Percentiles rank a stretch among this genome's conserved stretches.
Evolutionary conservation across 768 basidiomycete species (phyloP).

Genomic region (Agrocybe pediades): DNA sequence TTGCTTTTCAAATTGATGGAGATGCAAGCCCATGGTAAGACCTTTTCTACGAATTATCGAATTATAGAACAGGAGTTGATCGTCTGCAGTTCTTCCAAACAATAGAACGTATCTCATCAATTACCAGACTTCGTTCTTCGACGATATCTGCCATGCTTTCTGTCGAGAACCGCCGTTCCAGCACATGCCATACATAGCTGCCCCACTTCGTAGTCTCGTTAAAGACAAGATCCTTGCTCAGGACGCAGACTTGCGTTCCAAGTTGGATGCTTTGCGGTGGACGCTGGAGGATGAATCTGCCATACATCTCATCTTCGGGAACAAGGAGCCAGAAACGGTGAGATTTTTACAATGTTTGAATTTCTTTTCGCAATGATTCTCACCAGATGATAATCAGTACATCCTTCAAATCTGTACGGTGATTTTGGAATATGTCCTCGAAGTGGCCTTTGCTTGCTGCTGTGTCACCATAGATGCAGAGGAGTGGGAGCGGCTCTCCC

Average conservation of each 20-base stretch:
- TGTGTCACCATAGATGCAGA: slow-evolving; percentile 10
- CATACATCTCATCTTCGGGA: slow-evolving; percentile 10
- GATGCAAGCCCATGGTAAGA: slow-evolving; percentile 17
- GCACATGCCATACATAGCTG: background rate
- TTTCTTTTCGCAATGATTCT: no score
- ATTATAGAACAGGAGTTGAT: background rate
- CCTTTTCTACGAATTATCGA: background rate
- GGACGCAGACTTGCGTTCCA: slow-evolving; percentile 5
- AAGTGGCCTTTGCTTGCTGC: slow-evolving; percentile 9
- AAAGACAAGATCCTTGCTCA: slow-evolving; percentile 14
- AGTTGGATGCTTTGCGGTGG: slow-evolving; percentile 12
- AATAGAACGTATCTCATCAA: background rate
- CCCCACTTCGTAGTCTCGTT: slow-evolving; percentile 12
- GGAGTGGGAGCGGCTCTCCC: slow-evolving; percentile 8
- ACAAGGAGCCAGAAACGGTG: slow-evolving; percentile 14
- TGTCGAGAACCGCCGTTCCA: background rate
- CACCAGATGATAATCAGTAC: slow-evolving; percentile 15
- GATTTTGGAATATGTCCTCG: slow-evolving; percentile 16
- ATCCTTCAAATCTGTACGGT: slow-evolving; percentile 15
- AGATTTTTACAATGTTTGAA: background rate
- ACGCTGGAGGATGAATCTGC: slow-evolving; percentile 14
- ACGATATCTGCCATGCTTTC: background rate
- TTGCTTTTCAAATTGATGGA: slow-evolving; percentile 13
- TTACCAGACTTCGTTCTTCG: background rate
- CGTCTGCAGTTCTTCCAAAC: background rate